Percentiles rank a stretch among this genome's conserved stretches.
phyloP scores from a whole-genome alignment of 495 filamentous ascomycete genomes.

The Cetradonia linearis region DNA sequence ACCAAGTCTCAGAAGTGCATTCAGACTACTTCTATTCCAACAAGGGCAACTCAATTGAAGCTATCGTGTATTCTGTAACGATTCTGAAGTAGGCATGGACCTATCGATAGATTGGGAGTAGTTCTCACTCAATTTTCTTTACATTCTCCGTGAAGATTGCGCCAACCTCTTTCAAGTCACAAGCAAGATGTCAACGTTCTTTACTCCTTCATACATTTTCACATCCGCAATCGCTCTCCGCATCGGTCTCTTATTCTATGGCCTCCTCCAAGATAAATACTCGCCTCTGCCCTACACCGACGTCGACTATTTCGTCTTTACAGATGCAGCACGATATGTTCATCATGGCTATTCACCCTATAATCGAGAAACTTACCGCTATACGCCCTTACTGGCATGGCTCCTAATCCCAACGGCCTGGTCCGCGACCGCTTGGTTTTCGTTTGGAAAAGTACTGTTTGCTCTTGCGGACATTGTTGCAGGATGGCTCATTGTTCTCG shows the following conservation, averaged over 20 bases:
- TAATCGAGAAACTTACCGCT: conserved; percentile 84
- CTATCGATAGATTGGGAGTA: not conserved
- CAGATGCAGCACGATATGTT: conserved; percentile 81
- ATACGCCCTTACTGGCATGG: conserved; percentile 90
- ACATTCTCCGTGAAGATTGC: not conserved
- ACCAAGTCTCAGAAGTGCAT: not conserved
- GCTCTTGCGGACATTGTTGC: conserved; percentile 72
- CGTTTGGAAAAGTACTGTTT: conserved; percentile 82
- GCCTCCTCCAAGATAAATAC: conserved; percentile 80
- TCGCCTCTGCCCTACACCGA: conserved; percentile 94
- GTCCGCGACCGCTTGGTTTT: conserved; percentile 50
- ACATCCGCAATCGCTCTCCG: conserved; percentile 58
- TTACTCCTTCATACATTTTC: conserved; percentile 50
- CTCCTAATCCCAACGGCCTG: conserved; percentile 72
- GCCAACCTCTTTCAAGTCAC: not conserved
- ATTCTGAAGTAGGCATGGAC: not conserved
- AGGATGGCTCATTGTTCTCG: conserved; percentile 70
- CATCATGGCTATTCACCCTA: conserved; percentile 62
- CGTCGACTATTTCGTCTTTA: conserved; percentile 98
- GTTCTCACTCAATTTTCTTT: not conserved
- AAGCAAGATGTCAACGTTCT: conserved; percentile 25
- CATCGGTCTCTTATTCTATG: conserved; percentile 65
- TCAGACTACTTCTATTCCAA: not conserved
- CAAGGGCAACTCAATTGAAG: not conserved
- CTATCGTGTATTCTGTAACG: not conserved